Conservation (phyloP, 179 eudicot genomes). For the Drosera spatulata region DNA sequence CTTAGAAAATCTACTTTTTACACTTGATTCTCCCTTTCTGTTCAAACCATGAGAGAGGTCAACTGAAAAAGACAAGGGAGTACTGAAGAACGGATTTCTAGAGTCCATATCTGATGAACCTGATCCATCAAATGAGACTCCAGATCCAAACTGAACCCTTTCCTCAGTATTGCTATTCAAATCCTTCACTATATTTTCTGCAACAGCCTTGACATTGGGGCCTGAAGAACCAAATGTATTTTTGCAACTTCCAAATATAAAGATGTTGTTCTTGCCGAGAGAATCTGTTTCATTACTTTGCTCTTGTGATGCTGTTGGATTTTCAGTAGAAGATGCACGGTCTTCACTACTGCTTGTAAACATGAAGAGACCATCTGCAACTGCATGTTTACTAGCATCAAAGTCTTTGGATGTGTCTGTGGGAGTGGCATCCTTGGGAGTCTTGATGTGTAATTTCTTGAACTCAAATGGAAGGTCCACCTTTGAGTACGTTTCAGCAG, state of each 20-base stretch:
- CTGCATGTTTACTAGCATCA: not conserved
- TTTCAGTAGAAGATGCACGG: constrained; percentile 10
- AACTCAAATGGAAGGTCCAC: constrained; percentile 42
- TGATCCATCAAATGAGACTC: constrained; percentile 16
- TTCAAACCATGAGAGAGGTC: constrained; percentile 26
- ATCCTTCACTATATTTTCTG: constrained; percentile 14
- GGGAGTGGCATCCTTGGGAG: constrained; percentile 16
- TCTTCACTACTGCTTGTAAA: constrained; percentile 25
- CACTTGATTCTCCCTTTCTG: constrained; percentile 21
- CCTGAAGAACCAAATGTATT: constrained; percentile 9
- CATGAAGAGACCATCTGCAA: constrained; percentile 21
- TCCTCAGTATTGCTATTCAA: constrained; percentile 11
- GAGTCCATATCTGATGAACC: constrained; percentile 23
- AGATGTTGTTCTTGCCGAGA: constrained; percentile 6
- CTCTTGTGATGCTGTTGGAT: constrained; percentile 6
- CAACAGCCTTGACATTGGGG: constrained; percentile 16
- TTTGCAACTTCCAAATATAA: constrained; percentile 6
- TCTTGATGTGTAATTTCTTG: constrained; percentile 41
- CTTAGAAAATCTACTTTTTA: constrained; percentile 22
- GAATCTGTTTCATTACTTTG: constrained; percentile 3
- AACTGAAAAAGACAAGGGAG: constrained; percentile 23
- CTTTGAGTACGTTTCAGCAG: constrained; percentile 11
- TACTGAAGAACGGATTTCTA: constrained; percentile 28
- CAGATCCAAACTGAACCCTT: constrained; percentile 17
- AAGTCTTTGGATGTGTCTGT: not conserved